These are phyloP conservation scores for Aristolochia fimbriata DNA, from an alignment of 164 flowering plant genomes.

Conservation along the genomic window DNA sequence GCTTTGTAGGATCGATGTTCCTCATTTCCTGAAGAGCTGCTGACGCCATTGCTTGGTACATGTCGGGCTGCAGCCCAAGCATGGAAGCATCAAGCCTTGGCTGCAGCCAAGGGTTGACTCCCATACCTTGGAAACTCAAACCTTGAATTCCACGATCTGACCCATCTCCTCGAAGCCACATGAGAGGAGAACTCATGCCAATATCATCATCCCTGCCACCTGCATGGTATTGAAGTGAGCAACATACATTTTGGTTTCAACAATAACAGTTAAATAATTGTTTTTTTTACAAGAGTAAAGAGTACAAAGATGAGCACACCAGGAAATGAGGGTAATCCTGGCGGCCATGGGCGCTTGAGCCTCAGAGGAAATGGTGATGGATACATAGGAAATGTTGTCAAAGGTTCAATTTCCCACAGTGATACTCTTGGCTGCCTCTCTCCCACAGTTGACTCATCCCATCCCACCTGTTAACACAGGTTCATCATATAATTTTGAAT, in stretches of 20 bases:
- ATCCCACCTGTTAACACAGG: conserved; percentile 57
- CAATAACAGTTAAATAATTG: no score
- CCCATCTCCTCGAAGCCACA: conserved; percentile 74
- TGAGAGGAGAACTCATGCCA: conserved; percentile 61
- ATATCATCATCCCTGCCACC: conserved; percentile 70
- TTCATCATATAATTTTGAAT: no score
- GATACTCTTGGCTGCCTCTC: conserved; percentile 98
- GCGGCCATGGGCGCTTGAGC: conserved; percentile 88
- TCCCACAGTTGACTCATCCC: conserved; percentile 99
- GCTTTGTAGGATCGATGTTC: conserved; percentile 47
- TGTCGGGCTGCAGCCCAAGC: conserved; percentile 65
- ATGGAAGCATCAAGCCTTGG: conserved; percentile 73
- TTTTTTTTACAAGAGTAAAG: background rate
- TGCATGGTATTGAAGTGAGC: conserved; percentile 10
- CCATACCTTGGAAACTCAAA: conserved; percentile 75
- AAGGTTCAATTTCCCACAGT: conserved; percentile 96
- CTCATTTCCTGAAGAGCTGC: conserved; percentile 86
- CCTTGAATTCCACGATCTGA: conserved; percentile 59
- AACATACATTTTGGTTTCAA: background rate
- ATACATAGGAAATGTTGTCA: conserved; percentile 96
- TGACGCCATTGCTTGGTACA: conserved; percentile 83
- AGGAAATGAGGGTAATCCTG: conserved; percentile 62
- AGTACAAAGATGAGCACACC: conserved; percentile 26
- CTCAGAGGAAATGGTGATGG: conserved; percentile 84
- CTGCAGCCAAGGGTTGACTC: conserved; percentile 78